Evolutionary conservation across 345 rosid species (phyloP).

Genomic region (Rhizophora apiculata): DNA sequence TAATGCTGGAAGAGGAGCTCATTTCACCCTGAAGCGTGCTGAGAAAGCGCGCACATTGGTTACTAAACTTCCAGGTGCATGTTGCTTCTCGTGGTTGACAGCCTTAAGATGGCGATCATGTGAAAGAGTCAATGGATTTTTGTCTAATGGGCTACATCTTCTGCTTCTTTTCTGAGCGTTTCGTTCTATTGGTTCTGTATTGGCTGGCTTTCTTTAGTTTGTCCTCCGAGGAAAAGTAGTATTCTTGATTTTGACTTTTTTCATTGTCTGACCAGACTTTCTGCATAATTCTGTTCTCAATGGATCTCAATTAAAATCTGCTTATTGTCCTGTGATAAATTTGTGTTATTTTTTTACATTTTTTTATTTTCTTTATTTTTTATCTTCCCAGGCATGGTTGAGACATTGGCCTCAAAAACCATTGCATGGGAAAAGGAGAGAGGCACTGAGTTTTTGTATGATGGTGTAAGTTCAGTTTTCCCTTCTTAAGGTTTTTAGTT

Average conservation of each 20-base stretch:
- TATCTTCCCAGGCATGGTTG: slow-evolving; percentile 66
- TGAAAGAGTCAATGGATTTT: not conserved
- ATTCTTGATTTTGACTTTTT: not conserved
- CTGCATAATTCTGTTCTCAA: not conserved
- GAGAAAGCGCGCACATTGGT: slow-evolving; percentile 96
- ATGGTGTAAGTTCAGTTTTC: slow-evolving; percentile 62
- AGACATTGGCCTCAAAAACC: slow-evolving; percentile 77
- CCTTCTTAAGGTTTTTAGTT: not conserved
- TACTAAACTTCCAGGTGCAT: slow-evolving; percentile 82
- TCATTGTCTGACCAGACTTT: not conserved
- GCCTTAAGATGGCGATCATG: not conserved
- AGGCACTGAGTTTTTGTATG: slow-evolving; percentile 70
- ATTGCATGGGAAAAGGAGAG: slow-evolving; percentile 89
- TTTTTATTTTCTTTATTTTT: not conserved
- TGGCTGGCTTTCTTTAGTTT: not conserved
- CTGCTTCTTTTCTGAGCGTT: not conserved
- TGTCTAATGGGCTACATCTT: not conserved
- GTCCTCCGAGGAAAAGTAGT: not conserved
- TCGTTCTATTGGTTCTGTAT: not conserved
- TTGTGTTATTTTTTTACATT: too few relatives aligned
- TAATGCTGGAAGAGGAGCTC: slow-evolving; percentile 97
- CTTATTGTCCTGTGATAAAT: not conserved
- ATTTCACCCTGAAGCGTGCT: slow-evolving; percentile 92
- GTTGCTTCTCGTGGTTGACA: not conserved
- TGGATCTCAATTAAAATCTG: not conserved